phyloP scores from a whole-genome alignment of 2,329 filamentous ascomycete species.

The Neurospora crassa region DNA sequence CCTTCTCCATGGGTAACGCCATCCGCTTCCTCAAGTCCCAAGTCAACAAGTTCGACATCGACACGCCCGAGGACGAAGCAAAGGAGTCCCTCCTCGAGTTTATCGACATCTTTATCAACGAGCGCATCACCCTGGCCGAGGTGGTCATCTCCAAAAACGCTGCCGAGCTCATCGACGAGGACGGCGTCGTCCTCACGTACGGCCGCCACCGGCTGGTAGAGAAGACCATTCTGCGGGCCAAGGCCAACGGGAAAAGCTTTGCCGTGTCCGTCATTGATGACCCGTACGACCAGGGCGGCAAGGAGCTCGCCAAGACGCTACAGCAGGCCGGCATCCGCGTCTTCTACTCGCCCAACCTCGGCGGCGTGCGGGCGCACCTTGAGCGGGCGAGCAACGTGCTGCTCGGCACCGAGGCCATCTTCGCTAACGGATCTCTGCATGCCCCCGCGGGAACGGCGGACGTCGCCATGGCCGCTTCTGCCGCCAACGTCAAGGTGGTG shows the following conservation, averaged over 20 bases:
- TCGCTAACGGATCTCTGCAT: constrained; percentile 87
- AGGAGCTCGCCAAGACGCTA: constrained; percentile 59
- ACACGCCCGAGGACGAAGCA: constrained; percentile 69
- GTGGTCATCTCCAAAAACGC: constrained; percentile 74
- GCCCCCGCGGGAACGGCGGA: constrained; percentile 80
- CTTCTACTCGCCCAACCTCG: constrained; percentile 68
- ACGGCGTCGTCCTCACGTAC: constrained; percentile 78
- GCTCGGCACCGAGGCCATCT: constrained; percentile 86
- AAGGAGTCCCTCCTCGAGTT: constrained; percentile 68
- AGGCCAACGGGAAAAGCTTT: constrained; percentile 62
- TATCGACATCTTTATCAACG: constrained; percentile 84
- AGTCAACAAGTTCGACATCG: constrained; percentile 83
- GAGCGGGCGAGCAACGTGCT: constrained; percentile 60
- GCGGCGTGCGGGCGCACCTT: constrained; percentile 66
- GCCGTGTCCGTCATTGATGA: constrained; percentile 77
- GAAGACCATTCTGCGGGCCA: constrained; percentile 66
- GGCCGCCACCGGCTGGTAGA: constrained; percentile 81
- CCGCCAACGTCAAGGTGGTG: constrained; percentile 68
- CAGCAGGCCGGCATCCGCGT: constrained; percentile 61
- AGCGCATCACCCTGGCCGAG: constrained; percentile 81
- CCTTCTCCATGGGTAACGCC: constrained; percentile 93
- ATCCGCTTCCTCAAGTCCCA: constrained; percentile 91
- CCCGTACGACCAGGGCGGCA: constrained; percentile 41
- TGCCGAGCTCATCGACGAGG: constrained; percentile 63
- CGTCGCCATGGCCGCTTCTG: constrained; percentile 72